Conservation (phyloP, 805 yeast genomes). For the Barnettozyma californica region DNA sequence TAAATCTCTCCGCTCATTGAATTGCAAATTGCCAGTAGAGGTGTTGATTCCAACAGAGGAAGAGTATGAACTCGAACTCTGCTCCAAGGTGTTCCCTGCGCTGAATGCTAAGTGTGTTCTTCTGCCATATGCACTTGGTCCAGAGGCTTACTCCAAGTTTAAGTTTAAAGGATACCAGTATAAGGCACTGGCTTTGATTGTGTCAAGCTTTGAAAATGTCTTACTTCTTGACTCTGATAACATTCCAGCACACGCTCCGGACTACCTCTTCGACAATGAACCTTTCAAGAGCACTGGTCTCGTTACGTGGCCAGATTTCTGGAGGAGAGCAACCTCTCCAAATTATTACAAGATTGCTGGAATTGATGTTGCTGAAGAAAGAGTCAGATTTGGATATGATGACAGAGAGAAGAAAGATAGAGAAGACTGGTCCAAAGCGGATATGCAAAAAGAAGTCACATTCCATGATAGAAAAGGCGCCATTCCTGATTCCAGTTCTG, state of each 20-base stretch:
- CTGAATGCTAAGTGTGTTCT: slow-evolving; percentile 62
- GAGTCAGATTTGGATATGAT: slow-evolving; percentile 35
- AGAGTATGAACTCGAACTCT: slow-evolving; percentile 65
- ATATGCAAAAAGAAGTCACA: slow-evolving; percentile 30
- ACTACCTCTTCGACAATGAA: slow-evolving; percentile 48
- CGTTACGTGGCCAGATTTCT: slow-evolving; percentile 80
- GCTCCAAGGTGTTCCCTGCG: slow-evolving; percentile 55
- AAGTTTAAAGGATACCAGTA: slow-evolving; percentile 58
- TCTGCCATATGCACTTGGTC: slow-evolving; percentile 56
- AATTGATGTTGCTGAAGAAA: slow-evolving; percentile 37
- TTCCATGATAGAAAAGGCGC: slow-evolving; percentile 57
- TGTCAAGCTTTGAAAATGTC: slow-evolving; percentile 72
- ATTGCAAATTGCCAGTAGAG: slow-evolving; percentile 60
- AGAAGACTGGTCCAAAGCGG: slow-evolving; percentile 3
- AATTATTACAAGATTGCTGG: slow-evolving; percentile 65
- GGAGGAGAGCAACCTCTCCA: slow-evolving; percentile 82
- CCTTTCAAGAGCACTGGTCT: slow-evolving; percentile 49
- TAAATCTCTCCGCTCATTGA: slow-evolving; percentile 42
- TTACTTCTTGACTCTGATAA: slow-evolving; percentile 68
- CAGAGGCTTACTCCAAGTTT: slow-evolving; percentile 43
- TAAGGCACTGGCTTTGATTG: slow-evolving; percentile 62
- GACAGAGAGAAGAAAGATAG: slow-evolving; percentile 30
- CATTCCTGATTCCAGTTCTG: slow-evolving; percentile 57
- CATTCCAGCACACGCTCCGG: slow-evolving; percentile 63
- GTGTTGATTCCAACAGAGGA: slow-evolving; percentile 58